Base-by-base conservation (phyloP, 192 early-diverging fungal species). In the Bifiguratus adelaidae region DNA sequence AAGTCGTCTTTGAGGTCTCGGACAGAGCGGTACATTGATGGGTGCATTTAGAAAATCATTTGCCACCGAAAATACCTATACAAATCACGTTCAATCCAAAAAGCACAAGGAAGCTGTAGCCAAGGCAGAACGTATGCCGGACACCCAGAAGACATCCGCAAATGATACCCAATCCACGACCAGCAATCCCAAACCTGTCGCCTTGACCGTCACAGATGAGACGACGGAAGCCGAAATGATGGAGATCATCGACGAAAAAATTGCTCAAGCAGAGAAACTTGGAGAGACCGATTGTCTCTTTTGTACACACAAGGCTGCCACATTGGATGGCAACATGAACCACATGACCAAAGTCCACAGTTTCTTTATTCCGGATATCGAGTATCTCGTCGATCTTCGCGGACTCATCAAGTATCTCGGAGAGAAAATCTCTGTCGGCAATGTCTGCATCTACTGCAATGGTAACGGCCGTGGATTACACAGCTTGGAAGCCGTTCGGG, bases 331-430 rank as follows among this genome's bases (percentile, higher is more conserved):
- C 45, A 92, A 91, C 58, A 64, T 99, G 59, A 70, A 76, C 20
- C 96, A 99, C 67, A 99, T 99, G 96, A 77, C 88, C 12, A 63
- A 59, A 36, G 71, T 63, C 21, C 96, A 99, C 65, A 82, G 82
- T 58, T 88, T 99, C 57, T 99, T 97, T 50, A 85, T 99, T 54
- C 96, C 96, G 18, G 93, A 97, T 65, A 75, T 96, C 27, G 95
- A 97, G 63, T 95, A 81, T 58, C 59, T 99, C 45, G 81, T 82
- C 1, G 88, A 97, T 54, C 53, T 92, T 19, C 78, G 75, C 27
- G 96, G 95, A 5, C 66, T 99, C 44, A 71, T 99, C 44, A 75
- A 68, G 57, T 97, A 95, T 56, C 69, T 99, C 24, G 91, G 83
- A 16, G 93, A 97, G 57, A 97, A 97, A 67, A 77, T 99, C 49